phyloP scores from a whole-genome alignment of 2,329 filamentous ascomycete genomes.

The Hypoxylon sp. region DNA sequence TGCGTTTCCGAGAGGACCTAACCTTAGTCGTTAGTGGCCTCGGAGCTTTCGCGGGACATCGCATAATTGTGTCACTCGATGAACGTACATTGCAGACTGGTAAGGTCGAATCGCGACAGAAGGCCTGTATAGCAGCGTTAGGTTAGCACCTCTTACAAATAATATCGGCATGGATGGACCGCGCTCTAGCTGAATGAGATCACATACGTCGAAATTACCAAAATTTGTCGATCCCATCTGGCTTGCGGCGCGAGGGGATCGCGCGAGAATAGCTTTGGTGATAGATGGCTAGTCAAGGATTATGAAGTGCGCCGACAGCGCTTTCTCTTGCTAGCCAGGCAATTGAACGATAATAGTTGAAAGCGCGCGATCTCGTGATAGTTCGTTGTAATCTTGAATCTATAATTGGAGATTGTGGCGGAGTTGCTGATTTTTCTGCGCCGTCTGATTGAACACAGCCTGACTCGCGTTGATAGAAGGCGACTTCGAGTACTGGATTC shows the following conservation, averaged over 20 bases:
- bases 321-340: constrained; percentile 12
- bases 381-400: constrained; percentile 3
- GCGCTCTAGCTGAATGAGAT: constrained; percentile 8
- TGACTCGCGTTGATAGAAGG: constrained; percentile 33
- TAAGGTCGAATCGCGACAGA: constrained; percentile 86
- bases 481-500: constrained; percentile 21
- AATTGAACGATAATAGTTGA: constrained; percentile 17
- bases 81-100: constrained; percentile 85
- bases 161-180: background rate
- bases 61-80: constrained; percentile 4
- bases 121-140: constrained; percentile 67
- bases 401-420: constrained; percentile 16
- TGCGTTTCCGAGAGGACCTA: constrained; percentile 75
- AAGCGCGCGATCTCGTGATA: constrained; percentile 12
- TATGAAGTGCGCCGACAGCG: constrained; percentile 18
- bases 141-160: constrained; percentile 34
- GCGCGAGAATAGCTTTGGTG: constrained; percentile 35
- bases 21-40: constrained; percentile 35
- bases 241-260: constrained; percentile 44
- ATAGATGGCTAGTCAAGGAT: constrained; percentile 15
- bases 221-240: constrained; percentile 72
- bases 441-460: constrained; percentile 15
- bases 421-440: constrained; percentile 25
- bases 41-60: constrained; percentile 14
- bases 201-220: constrained; percentile 70